A percentile compares a stretch with the other conserved stretches of the same genome.
Conservation (phyloP, 129 eudicot genomes). For the Ambrosia trifida region DNA sequence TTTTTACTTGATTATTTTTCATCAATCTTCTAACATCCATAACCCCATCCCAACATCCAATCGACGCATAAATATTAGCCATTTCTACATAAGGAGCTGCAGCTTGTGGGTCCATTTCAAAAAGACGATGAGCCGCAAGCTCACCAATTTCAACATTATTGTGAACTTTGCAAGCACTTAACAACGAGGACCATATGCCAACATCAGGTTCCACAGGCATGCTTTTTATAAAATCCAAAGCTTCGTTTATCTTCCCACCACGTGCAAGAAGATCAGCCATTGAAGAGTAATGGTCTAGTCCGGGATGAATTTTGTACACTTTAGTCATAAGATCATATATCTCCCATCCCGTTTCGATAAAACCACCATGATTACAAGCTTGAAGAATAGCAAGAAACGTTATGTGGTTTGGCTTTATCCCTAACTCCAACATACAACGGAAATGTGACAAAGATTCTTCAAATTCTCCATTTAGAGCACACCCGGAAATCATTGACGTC, state of each 20-base stretch:
- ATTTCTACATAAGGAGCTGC: conserved; percentile 82
- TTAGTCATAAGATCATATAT: conserved; percentile 39
- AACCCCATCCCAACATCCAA: conserved; percentile 71
- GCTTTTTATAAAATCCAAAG: conserved; percentile 51
- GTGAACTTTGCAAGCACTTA: conserved; percentile 77
- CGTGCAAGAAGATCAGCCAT: conserved; percentile 91
- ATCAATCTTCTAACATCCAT: conserved; percentile 52
- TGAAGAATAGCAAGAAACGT: conserved; percentile 78
- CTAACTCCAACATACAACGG: conserved; percentile 46
- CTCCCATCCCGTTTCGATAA: conserved; percentile 63
- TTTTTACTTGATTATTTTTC: conserved; percentile 59
- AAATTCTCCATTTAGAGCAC: conserved; percentile 62
- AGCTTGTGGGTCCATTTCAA: conserved; percentile 55
- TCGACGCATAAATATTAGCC: conserved; percentile 77
- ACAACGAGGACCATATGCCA: conserved; percentile 78
- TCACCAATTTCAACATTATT: conserved; percentile 57
- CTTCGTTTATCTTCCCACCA: conserved; percentile 66
- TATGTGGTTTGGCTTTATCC: conserved; percentile 62
- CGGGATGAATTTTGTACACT: conserved; percentile 44
- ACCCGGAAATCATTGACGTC: conserved; percentile 73
- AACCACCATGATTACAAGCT: conserved; percentile 89
- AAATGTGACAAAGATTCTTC: conserved; percentile 56
- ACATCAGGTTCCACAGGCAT: conserved; percentile 74
- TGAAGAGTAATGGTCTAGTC: conserved; percentile 69
- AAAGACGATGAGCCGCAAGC: conserved; percentile 57